These are phyloP conservation scores for Thelonectria discophora DNA, from an alignment of 2,329 filamentous ascomycete species.

Conservation along the genomic window DNA sequence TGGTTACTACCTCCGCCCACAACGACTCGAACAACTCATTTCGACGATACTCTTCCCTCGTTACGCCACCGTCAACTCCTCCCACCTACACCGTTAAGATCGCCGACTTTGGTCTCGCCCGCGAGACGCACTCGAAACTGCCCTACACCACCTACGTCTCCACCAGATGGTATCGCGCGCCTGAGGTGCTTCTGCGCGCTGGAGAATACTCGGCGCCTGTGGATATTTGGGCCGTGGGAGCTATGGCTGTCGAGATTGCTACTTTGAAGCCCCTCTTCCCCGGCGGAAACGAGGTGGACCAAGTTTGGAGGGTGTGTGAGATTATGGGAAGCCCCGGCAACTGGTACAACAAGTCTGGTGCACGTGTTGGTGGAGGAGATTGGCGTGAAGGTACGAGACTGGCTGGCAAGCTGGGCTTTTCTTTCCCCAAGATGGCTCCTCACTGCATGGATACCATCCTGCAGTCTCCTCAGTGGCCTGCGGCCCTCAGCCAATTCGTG, in stretches of 20 bases:
- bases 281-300: constrained; percentile 96
- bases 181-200: constrained; percentile 90
- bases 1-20: constrained; percentile 89
- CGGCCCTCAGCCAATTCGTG: constrained; percentile 88
- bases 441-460: constrained; percentile 96
- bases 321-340: constrained; percentile 99
- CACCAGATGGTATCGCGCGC: constrained; percentile 96
- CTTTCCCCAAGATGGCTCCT: constrained; percentile 99
- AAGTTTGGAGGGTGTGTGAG: constrained; percentile 98
- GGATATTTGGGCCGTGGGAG: constrained; percentile 97
- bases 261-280: constrained; percentile 97
- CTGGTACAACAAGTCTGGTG: constrained; percentile 94
- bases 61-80: constrained; percentile 94
- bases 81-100: constrained; percentile 97
- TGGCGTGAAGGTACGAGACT: constrained; percentile 95
- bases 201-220: constrained; percentile 98
- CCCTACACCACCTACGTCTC: constrained; percentile 99
- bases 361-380: constrained; percentile 90
- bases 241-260: constrained; percentile 98
- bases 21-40: constrained; percentile 86
- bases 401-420: constrained; percentile 96
- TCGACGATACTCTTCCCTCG: constrained; percentile 88
- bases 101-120: constrained; percentile 95
- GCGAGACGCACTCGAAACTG: constrained; percentile 94
- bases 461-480: constrained; percentile 89